Evolutionary conservation across 306 rosid species (phyloP), one percentile per base, ranked within the genome.

Genomic region (Pyrus betulifolia): DNA sequence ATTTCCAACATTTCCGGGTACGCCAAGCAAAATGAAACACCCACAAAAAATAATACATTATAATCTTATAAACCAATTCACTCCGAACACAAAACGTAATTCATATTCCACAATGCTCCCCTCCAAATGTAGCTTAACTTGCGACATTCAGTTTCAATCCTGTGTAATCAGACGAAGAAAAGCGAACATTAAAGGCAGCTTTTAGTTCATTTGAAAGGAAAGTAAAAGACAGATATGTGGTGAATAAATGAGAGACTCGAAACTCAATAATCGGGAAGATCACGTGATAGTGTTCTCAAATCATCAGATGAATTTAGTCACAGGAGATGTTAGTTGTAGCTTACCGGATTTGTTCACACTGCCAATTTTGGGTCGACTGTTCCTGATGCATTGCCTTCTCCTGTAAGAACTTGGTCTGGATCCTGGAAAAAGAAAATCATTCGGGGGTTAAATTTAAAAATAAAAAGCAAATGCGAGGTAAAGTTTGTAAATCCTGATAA

Each of bases 341-440:
- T 85, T 83, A 84, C 89, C 59, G 76, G 72, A 73, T 63, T 72
- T 77, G 71, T 64, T 90, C 85, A 90, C 57, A 84, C 90, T 52
- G 81, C 88, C 78, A 85, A 81, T 67, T 83, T 92, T 54, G 93
- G 92, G 79, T 89, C 96, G 72, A 89, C 85, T 8, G 97, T 80
- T 83, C 99, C 97, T 8, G 89, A 13, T 77, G 97, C 84, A 87
- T 72, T 90, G 84, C 97, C 97, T 76, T 92, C 97, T 62, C 93
- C 99, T 6, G 93, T 88, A 61, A 92, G 89, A 79, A 80, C 68
- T 64, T 80, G 88, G 84, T 87, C 88, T 8, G 97, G 96, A 82
- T 95, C 97, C 99, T 95, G 85, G 71, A 84, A 61, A 61, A 75
- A 69, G 38, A 25, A 69, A 28, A 77, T n/a, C 67, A 75, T 30